Evolutionary conservation across 78 protist species (phyloP).

Genomic region (Cavenderia fasciculata): DNA sequence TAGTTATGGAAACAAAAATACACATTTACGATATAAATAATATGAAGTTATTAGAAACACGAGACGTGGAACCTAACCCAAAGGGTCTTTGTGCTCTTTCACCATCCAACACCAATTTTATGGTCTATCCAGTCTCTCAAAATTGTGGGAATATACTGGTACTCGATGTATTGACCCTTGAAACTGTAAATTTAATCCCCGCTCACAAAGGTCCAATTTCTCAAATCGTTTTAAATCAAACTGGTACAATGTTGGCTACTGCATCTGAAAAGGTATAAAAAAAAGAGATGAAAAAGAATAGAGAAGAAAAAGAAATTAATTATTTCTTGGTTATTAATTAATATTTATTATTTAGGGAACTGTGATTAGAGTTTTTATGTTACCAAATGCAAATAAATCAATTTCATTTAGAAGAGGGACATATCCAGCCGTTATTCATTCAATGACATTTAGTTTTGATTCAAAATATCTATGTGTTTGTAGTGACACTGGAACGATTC

Average conservation of each 20-base stretch:
- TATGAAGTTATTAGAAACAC: conserved; percentile 83
- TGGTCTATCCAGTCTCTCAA: conserved; percentile 71
- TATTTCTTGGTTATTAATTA: neutral
- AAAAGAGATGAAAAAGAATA: neutral
- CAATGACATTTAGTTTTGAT: conserved; percentile 60
- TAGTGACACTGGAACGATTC: conserved; percentile 81
- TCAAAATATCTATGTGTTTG: conserved; percentile 60
- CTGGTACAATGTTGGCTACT: conserved; percentile 85
- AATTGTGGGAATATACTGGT: conserved; percentile 75
- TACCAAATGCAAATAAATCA: conserved; percentile 72
- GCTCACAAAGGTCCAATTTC: conserved; percentile 82
- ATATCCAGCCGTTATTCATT: conserved; percentile 75
- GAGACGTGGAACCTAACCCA: conserved; percentile 82
- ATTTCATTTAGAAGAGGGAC: conserved; percentile 78
- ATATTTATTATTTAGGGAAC: conserved; percentile 62
- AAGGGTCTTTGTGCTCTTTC: conserved; percentile 76
- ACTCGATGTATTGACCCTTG: conserved; percentile 75
- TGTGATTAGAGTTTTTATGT: conserved; percentile 79
- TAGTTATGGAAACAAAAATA: conserved; percentile 80
- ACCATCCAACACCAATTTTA: conserved; percentile 59
- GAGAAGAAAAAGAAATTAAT: neutral
- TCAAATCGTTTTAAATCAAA: conserved; percentile 60
- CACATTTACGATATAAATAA: conserved; percentile 86
- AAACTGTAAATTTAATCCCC: conserved; percentile 72
- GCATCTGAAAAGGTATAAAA: conserved; percentile 50